Evolutionary conservation across 1,139 yeast species (phyloP).

Genomic region (Blastobotrys proliferans): DNA sequence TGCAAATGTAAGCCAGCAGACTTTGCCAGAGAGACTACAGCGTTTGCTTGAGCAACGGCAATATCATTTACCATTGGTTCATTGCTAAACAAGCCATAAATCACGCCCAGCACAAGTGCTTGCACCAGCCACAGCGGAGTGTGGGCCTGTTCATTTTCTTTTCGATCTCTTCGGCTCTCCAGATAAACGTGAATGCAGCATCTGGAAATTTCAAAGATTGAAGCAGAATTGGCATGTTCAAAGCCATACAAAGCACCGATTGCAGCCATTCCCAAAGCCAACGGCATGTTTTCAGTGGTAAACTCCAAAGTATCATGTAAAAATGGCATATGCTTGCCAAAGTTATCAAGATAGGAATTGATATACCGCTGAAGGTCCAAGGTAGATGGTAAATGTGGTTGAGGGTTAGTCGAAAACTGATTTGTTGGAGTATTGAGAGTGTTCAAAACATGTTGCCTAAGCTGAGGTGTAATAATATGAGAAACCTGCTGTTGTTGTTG

Average conservation of each 20-base stretch:
- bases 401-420: constrained; percentile 42
- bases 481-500: constrained; percentile 12
- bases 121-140: constrained; percentile 91
- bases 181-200: constrained; percentile 72
- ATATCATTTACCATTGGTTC: constrained; percentile 68
- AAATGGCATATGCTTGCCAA: constrained; percentile 78
- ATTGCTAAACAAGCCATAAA: constrained; percentile 77
- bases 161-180: constrained; percentile 50
- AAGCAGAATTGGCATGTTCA: constrained; percentile 71
- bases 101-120: constrained; percentile 72
- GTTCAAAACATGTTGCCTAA: constrained; percentile 58
- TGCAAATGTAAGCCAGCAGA: constrained; percentile 74
- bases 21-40: constrained; percentile 73
- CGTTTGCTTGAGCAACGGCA: constrained; percentile 70
- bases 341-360: constrained; percentile 65
- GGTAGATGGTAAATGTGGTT: constrained; percentile 59
- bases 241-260: constrained; percentile 85
- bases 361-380: constrained; percentile 72
- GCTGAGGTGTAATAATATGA: constrained; percentile 59
- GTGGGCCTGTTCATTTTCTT: constrained; percentile 14
- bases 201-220: constrained; percentile 74
- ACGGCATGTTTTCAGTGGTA: constrained; percentile 63
- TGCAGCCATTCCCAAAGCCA: constrained; percentile 78
- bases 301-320: constrained; percentile 67
- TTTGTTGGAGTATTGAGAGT: constrained; percentile 50